phyloP scores from a whole-genome alignment of 495 filamentous ascomycete species.

The Podospora comata region DNA sequence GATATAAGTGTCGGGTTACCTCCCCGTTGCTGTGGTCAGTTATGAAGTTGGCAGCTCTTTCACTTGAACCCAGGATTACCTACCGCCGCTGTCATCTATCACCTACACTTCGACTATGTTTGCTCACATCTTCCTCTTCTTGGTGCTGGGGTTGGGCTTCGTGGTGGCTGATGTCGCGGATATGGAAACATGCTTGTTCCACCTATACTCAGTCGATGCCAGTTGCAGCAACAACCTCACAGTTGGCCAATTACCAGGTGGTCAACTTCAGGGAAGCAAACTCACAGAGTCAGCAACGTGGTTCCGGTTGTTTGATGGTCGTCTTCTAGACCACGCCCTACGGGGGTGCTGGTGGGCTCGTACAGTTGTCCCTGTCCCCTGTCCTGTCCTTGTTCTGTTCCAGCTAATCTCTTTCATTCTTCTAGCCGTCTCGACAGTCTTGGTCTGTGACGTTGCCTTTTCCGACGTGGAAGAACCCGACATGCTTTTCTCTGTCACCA shows the following conservation, averaged over 20 bases:
- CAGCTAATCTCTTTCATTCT: background rate
- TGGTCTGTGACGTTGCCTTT: constrained; percentile 10
- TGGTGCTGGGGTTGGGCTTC: background rate
- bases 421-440: constrained; percentile 10
- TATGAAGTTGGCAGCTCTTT: background rate
- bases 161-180: background rate
- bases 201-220: background rate
- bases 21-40: background rate
- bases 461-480: constrained; percentile 6
- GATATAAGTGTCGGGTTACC: background rate
- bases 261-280: constrained; percentile 5
- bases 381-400: background rate
- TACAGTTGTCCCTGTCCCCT: constrained; percentile 1
- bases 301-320: background rate
- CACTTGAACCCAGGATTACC: background rate
- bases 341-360: constrained; percentile 20
- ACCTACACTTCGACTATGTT: background rate
- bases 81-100: background rate
- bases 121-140: background rate
- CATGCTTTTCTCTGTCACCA: background rate
- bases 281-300: background rate
- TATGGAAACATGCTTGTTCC: background rate
- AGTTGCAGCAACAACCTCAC: background rate
- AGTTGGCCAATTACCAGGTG: constrained; percentile 8
- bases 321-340: background rate